Conservation (phyloP, 108 stramenopile species). For the Schizochytrium sp. region DNA sequence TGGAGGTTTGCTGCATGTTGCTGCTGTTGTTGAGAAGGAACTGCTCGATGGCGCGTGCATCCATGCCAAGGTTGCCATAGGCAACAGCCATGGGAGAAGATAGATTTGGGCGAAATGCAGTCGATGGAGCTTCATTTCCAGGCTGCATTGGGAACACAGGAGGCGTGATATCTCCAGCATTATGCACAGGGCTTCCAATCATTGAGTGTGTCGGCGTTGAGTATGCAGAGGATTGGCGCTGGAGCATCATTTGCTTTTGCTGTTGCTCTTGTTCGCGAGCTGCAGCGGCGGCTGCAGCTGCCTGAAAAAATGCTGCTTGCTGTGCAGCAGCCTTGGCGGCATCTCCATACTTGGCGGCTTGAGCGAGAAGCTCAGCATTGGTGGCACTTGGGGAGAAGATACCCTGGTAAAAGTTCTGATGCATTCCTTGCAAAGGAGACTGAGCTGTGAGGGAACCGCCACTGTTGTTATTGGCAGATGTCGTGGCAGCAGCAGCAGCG, state of each 20-base stretch:
- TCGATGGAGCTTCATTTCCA: not conserved
- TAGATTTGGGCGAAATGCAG: not conserved
- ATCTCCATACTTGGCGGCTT: not conserved
- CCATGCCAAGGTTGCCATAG: not conserved
- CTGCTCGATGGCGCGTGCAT: not conserved
- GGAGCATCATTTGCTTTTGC: not conserved
- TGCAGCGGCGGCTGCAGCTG: not conserved
- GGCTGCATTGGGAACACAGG: constrained; percentile 3
- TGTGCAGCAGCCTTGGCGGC: not conserved
- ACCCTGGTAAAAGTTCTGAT: too few relatives aligned
- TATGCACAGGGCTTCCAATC: not conserved
- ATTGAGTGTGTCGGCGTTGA: too few relatives aligned
- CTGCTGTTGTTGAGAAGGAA: not conserved
- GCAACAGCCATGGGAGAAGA: not conserved
- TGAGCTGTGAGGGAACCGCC: too few relatives aligned
- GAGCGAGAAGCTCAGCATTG: not conserved
- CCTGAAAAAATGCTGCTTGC: not conserved
- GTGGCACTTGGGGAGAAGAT: too few relatives aligned
- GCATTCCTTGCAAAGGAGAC: too few relatives aligned
- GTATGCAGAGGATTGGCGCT: not conserved
- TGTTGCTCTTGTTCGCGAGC: not conserved
- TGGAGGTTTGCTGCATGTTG: too few relatives aligned
- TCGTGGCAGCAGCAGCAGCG: not conserved
- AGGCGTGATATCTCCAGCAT: not conserved
- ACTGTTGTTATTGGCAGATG: too few relatives aligned